A percentile compares a stretch with the other conserved stretches of the same genome.
Evolutionary conservation across 768 basidiomycete species (phyloP).

Genomic region (Serendipita sp.): DNA sequence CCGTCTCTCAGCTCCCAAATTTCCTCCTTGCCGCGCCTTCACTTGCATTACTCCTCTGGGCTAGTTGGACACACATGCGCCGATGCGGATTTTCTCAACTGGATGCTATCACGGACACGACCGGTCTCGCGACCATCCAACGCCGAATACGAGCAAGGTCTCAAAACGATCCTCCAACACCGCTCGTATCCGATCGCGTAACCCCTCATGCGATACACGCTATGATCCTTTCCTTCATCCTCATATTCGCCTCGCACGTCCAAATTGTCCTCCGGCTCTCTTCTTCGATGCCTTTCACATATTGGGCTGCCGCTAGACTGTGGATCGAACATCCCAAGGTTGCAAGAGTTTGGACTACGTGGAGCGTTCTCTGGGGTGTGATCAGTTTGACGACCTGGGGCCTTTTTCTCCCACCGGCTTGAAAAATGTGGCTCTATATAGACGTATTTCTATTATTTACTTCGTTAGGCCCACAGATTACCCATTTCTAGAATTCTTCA

Average conservation of each 20-base stretch:
- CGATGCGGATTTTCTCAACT: conserved; percentile 11
- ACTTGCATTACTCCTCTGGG: conserved; percentile 35
- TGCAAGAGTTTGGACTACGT: conserved; percentile 45
- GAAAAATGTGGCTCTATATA: no score
- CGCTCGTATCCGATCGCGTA: conserved; percentile 28
- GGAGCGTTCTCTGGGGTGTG: conserved; percentile 65
- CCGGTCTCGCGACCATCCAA: not conserved
- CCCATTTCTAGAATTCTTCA: no score
- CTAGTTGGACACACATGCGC: conserved; percentile 15
- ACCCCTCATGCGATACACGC: conserved; percentile 68
- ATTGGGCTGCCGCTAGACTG: conserved; percentile 74
- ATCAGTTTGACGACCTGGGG: conserved; percentile 63
- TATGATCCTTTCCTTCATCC: conserved; percentile 37
- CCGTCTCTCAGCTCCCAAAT: conserved; percentile 67
- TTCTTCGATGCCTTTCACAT: conserved; percentile 59
- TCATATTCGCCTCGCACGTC: conserved; percentile 69
- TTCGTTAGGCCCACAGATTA: no score
- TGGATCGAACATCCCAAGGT: conserved; percentile 29
- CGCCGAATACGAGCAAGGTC: conserved; percentile 1
- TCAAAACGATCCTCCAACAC: conserved; percentile 10
- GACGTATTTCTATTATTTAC: no score
- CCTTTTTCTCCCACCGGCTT: conserved; percentile 85
- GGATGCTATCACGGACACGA: not conserved
- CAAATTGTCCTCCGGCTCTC: conserved; percentile 75
- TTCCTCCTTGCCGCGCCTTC: conserved; percentile 66